These are phyloP conservation scores for Beauveria rudraprayagi DNA, from an alignment of 2,329 filamentous ascomycete genomes.

Conservation along the genomic window DNA sequence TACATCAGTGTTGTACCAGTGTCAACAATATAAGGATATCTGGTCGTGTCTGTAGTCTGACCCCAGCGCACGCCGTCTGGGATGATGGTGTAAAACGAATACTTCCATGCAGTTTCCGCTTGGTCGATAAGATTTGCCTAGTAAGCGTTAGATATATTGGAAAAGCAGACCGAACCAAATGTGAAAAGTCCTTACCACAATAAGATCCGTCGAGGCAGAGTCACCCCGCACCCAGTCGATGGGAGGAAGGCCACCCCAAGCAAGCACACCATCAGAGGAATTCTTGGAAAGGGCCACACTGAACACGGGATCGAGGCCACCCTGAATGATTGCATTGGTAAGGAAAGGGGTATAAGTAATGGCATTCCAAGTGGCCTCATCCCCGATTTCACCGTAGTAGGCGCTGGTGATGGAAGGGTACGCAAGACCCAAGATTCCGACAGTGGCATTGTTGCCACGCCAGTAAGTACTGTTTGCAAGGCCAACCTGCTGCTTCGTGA, in stretches of 20 bases:
- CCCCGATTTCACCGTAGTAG: constrained; percentile 31
- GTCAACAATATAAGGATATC: constrained; percentile 43
- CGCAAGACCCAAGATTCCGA: constrained; percentile 42
- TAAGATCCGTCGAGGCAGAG: constrained; percentile 31
- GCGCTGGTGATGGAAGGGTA: constrained; percentile 43
- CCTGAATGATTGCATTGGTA: constrained; percentile 39
- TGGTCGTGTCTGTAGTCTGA: constrained; percentile 31
- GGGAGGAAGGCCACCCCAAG: constrained; percentile 39
- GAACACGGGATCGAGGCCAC: constrained; percentile 36
- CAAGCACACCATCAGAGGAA: constrained; percentile 36
- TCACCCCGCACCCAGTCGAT: constrained; percentile 23
- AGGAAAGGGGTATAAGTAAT: constrained; percentile 41
- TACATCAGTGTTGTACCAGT: constrained; percentile 45
- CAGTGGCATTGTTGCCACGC: constrained; percentile 44
- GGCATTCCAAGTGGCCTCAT: constrained; percentile 30
- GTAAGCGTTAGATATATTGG: background rate
- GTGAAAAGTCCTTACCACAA: constrained; percentile 31
- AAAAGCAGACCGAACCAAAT: background rate
- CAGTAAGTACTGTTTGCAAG: constrained; percentile 42
- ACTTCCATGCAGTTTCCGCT: constrained; percentile 32
- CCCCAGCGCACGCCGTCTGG: constrained; percentile 40
- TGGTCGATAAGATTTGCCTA: constrained; percentile 36
- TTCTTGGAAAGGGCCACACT: constrained; percentile 41
- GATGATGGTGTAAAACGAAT: constrained; percentile 47
- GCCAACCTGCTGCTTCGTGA: constrained; percentile 38